Conservation (phyloP, 2,329 filamentous ascomycete species). For the Colletotrichum liaoningense region DNA sequence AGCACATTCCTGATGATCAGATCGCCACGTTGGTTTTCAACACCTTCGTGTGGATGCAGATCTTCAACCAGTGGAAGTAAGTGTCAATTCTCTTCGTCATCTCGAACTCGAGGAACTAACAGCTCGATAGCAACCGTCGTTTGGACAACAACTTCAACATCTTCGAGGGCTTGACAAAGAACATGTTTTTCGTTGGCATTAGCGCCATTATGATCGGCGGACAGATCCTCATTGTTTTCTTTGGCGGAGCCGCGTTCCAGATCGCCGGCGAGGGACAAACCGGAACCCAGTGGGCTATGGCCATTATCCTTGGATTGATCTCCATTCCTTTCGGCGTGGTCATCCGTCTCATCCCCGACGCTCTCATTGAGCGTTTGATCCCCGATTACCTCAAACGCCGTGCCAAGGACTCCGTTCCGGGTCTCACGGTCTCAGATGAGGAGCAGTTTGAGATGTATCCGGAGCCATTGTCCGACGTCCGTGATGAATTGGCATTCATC, state of each 20-base stretch:
- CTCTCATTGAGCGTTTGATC: slow-evolving; percentile 65
- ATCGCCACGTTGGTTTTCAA: slow-evolving; percentile 93
- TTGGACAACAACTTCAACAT: slow-evolving; percentile 97
- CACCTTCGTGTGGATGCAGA: slow-evolving; percentile 99
- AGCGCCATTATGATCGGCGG: slow-evolving; percentile 88
- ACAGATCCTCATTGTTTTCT: slow-evolving; percentile 89
- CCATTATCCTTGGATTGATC: slow-evolving; percentile 83
- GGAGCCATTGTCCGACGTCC: slow-evolving; percentile 77
- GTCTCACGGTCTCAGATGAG: slow-evolving; percentile 72
- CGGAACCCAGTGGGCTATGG: slow-evolving; percentile 87
- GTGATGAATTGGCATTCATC: slow-evolving; percentile 84
- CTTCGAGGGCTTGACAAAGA: slow-evolving; percentile 86
- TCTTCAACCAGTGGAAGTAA: slow-evolving; percentile 97
- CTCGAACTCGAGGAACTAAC: slow-evolving; percentile 37
- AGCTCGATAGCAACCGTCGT: slow-evolving; percentile 76
- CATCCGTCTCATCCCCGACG: slow-evolving; percentile 86
- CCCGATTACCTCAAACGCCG: slow-evolving; percentile 64
- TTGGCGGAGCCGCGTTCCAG: slow-evolving; percentile 84
- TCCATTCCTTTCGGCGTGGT: slow-evolving; percentile 86
- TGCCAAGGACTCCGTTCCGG: slow-evolving; percentile 57
- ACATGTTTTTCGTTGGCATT: slow-evolving; percentile 91
- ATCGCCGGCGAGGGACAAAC: slow-evolving; percentile 73
- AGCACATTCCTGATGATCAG: slow-evolving; percentile 49
- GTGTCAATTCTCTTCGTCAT: slow-evolving; percentile 46
- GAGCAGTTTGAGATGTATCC: slow-evolving; percentile 77